Percentiles rank a stretch among this genome's conserved stretches.
Conservation (phyloP, 352 stramenopile species). For the Pythium apleroticum region DNA sequence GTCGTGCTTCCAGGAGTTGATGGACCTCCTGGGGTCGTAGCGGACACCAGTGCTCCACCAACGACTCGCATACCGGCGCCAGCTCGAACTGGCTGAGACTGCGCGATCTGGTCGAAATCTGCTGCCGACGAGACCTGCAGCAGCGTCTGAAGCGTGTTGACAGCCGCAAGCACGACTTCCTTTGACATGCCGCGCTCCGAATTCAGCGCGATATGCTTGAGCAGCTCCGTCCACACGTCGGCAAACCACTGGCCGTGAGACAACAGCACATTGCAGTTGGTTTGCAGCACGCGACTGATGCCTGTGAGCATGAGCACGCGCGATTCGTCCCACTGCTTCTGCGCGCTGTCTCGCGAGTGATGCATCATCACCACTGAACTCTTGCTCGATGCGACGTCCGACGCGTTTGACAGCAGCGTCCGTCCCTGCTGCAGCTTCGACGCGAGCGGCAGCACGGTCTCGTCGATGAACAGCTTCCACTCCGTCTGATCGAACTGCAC, state of each 20-base stretch:
- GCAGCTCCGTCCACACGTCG: slow-evolving; percentile 58
- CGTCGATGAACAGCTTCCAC: slow-evolving; percentile 93
- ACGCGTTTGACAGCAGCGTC: slow-evolving; percentile 8
- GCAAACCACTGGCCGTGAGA: slow-evolving; percentile 62
- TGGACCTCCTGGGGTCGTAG: slow-evolving; percentile 23
- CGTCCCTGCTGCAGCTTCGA: slow-evolving; percentile 51
- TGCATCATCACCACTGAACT: slow-evolving; percentile 80
- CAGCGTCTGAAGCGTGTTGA: slow-evolving; percentile 82
- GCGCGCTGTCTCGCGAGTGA: slow-evolving; percentile 93
- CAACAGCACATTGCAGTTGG: slow-evolving; percentile 70
- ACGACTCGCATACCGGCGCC: slow-evolving; percentile 90
- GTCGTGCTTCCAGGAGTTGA: slow-evolving; percentile 21
- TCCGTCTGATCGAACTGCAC: slow-evolving; percentile 87
- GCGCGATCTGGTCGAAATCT: slow-evolving; percentile 72
- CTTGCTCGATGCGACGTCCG: slow-evolving; percentile 6
- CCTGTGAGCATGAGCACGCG: slow-evolving; percentile 94
- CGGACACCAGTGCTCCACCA: slow-evolving; percentile 71
- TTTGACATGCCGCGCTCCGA: slow-evolving; percentile 56
- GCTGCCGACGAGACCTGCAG: slow-evolving; percentile 72
- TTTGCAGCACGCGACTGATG: slow-evolving; percentile 92
- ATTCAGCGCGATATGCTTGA: slow-evolving; percentile 61
- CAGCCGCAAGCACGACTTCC: slow-evolving; percentile 72
- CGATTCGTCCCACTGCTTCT: slow-evolving; percentile 98
- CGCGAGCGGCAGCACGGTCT: slow-evolving; percentile 92
- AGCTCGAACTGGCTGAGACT: slow-evolving; percentile 73